These are phyloP conservation scores for Cutaneotrichosporon dermatis DNA, from an alignment of 1,284 basidiomycete genomes.

Conservation along the genomic window DNA sequence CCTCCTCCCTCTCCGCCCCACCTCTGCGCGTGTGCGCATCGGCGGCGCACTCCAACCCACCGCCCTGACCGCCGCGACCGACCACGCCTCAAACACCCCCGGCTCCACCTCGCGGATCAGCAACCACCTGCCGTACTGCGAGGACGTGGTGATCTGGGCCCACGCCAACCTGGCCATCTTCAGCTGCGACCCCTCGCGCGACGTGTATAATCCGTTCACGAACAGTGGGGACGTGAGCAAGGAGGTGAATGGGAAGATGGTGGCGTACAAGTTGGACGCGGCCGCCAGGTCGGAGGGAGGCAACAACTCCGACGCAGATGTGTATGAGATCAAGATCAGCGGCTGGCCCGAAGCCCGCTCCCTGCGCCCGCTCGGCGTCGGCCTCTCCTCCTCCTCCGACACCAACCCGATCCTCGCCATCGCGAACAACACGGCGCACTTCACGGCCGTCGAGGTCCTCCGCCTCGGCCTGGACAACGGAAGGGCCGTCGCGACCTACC, in stretches of 20 bases:
- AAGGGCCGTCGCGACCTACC: neutral
- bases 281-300: neutral
- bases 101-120: no score
- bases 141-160: constrained; percentile 8
- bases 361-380: constrained; percentile 11
- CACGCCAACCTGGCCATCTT: neutral
- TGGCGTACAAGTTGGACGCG: constrained; percentile 1
- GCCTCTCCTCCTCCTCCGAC: neutral
- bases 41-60: neutral
- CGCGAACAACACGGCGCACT: constrained; percentile 3
- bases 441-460: constrained; percentile 9
- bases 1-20: neutral
- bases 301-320: no score
- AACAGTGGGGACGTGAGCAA: neutral
- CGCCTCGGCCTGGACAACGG: neutral
- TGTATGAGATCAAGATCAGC: neutral
- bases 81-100: no score
- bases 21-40: no score
- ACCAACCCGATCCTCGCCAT: constrained; percentile 3
- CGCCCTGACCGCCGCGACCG: neutral
- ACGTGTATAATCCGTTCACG: constrained; percentile 5
- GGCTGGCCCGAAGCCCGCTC: neutral
- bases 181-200: constrained; percentile 7
- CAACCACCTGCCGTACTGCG: neutral
- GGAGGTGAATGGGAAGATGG: neutral